phyloP scores from a whole-genome alignment of 768 basidiomycete species.

The Leccinum pellstonianum region DNA sequence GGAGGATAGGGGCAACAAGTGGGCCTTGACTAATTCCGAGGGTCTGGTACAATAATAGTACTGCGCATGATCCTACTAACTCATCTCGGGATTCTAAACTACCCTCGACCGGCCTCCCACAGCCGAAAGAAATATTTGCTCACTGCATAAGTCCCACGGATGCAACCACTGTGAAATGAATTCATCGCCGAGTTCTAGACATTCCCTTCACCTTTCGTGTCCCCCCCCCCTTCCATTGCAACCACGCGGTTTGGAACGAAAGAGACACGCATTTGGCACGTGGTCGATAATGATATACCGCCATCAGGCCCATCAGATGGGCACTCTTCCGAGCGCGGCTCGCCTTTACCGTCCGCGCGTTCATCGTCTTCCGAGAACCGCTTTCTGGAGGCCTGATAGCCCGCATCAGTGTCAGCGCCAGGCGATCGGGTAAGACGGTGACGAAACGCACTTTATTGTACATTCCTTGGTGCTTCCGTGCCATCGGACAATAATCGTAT shows the following conservation, averaged over 20 bases:
- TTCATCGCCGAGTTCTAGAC: background rate
- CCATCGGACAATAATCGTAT: background rate
- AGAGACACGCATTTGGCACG: background rate
- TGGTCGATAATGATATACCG: background rate
- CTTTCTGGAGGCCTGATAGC: background rate
- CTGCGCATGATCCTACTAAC: background rate
- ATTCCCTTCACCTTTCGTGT: background rate
- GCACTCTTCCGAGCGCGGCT: background rate
- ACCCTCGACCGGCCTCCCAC: background rate
- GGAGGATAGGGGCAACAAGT: background rate
- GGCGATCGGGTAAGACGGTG: background rate
- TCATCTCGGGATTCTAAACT: conserved; percentile 1
- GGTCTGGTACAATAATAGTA: background rate
- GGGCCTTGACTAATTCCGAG: background rate
- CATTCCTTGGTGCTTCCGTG: background rate
- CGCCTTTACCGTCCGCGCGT: background rate
- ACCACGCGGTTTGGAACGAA: background rate
- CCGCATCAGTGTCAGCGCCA: background rate
- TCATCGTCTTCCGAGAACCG: background rate
- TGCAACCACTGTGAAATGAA: background rate
- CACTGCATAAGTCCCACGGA: background rate
- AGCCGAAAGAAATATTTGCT: background rate
- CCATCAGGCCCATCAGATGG: background rate
- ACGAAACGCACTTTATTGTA: background rate
- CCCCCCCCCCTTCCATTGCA: background rate